Evolutionary conservation across 148 eudicot species (phyloP).

Genomic region (Spergularia bocconei): DNA sequence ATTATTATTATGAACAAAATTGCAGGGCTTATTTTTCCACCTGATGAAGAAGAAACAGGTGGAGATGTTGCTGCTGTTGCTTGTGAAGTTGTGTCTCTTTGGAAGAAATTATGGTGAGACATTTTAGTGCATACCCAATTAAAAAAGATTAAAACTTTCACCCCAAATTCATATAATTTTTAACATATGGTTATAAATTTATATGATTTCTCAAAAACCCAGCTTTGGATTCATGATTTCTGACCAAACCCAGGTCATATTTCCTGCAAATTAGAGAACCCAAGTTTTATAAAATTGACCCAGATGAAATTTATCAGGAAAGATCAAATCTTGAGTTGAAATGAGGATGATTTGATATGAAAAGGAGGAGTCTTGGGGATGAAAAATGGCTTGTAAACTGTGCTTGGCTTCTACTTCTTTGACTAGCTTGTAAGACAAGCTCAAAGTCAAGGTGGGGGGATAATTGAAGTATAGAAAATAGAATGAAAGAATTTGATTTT

Average conservation of each 20-base stretch:
- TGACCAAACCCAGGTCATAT: constrained; percentile 32
- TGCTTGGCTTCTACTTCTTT: constrained; percentile 22
- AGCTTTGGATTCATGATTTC: constrained; percentile 18
- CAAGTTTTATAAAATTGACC: constrained; percentile 20
- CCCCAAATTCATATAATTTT: neutral
- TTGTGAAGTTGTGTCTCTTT: constrained; percentile 34
- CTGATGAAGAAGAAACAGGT: constrained; percentile 35
- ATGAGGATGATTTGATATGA: constrained; percentile 8
- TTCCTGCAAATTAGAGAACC: constrained; percentile 10
- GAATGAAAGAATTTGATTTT: neutral
- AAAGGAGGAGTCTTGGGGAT: constrained; percentile 10
- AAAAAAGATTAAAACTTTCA: constrained; percentile 16
- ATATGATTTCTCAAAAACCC: constrained; percentile 14
- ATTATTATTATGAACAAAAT: constrained; percentile 47
- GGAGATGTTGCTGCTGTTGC: constrained; percentile 22
- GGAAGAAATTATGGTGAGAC: constrained; percentile 32
- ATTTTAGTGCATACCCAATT: constrained; percentile 22
- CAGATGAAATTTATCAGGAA: constrained; percentile 1
- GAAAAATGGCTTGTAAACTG: constrained; percentile 2
- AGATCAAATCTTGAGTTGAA: constrained; percentile 15
- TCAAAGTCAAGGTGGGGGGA: constrained; percentile 21
- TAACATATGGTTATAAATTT: neutral
- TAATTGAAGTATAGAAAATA: neutral
- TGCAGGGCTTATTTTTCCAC: constrained; percentile 46
- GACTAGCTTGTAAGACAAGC: neutral